Base-by-base conservation (phyloP, 2,329 filamentous ascomycete genomes). In the Clonostachys chloroleuca region DNA sequence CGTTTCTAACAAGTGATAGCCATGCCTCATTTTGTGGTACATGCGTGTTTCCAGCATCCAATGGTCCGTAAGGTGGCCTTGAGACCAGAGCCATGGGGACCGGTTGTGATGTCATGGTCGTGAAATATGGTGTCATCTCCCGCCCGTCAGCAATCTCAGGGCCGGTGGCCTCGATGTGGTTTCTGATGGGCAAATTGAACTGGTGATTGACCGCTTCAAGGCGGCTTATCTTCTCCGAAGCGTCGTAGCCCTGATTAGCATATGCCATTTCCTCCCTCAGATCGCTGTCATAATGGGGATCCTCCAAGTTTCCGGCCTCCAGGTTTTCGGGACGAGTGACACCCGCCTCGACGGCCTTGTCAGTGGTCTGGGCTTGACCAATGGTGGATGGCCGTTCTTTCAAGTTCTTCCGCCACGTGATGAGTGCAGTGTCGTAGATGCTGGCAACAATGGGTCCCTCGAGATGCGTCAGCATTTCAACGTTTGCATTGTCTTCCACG, bases 391-490 rank as follows among this genome's bases (percentile, higher is more conserved):
- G 52, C 5, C 46, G 34, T 3, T 55, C 55, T 7, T 48, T 46
- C 1, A 89, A 59, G 1, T 67, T 65, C 50, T 82, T 83, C 52
- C 84, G 73, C 87, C 87, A 92, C 0, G 83, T 86, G 8, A 91
- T 74, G 37, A 91, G 61, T 1, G 85, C 84, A 52, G 84, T 83
- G 52, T 92, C 88, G 59, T 89, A 91, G 20, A 92, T 64, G 2
- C 81, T 81, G 55, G 91, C 85, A 0, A 92, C 87, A 48, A 92
- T 87, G 0, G 86, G 80, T 0, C 88, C 88, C 65, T 92, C 86
- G 0, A 90, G 60, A 47, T 89, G 86, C 4, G 80, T 74, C 78
- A 89, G 83, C 87, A 92, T 91, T 63, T 92, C 88, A 47, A 91
- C 50, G 53, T 92, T 92, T 55, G 88, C 84, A 46, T 90, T 92